Evolutionary conservation across 306 rosid species (phyloP), one percentile per base, ranked within the genome.

Genomic region (Castanea mollissima): DNA sequence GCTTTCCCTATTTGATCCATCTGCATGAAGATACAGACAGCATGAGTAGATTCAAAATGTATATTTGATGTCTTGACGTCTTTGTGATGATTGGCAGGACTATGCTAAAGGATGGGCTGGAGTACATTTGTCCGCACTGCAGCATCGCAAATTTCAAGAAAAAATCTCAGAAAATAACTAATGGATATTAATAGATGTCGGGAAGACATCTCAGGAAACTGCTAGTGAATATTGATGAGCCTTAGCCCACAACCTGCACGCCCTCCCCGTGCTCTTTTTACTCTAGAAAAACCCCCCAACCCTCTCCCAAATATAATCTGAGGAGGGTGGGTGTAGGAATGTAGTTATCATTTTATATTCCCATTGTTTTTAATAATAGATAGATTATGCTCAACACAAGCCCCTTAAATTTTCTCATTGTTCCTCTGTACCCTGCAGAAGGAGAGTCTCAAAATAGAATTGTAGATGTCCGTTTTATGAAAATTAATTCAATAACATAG

Each of bases 61-160:
- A 14, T 2, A 7, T 18, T 67, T 67, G 49, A 18, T 34, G 46
- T 64, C 31, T 29, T 23, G 18, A 67, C 0, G 4, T 52, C 52
- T 34, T 62, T 38, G 60, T 57, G 81, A 13, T 49, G 54, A 78
- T 64, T 78, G 80, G 86, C 91, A 96, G 99, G 99, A 96, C 90
- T 96, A 96, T 84, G 99, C 99, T 64, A 96, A 96, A 83, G 62
- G 99, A 96, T 79, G 99, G 99, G 71, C 89, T 96, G 78, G 99
- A 96, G 78, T 96, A 96, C 85, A 91, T 93, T 34, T 96, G 99
- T 80, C 99, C 99, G 73, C 99, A 93, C 72, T 96, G 99, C 88
- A 96, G 98, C 82, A 62, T 90, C 56, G 82, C 97, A 68, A 96
- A 89, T 82, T 93, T 90, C 92, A 96, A 91, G 96, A 92, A 94